A percentile compares a stretch with the other conserved stretches of the same genome.
phyloP scores from a whole-genome alignment of 2,329 filamentous ascomycete genomes.

The Xylariaceae sp. region DNA sequence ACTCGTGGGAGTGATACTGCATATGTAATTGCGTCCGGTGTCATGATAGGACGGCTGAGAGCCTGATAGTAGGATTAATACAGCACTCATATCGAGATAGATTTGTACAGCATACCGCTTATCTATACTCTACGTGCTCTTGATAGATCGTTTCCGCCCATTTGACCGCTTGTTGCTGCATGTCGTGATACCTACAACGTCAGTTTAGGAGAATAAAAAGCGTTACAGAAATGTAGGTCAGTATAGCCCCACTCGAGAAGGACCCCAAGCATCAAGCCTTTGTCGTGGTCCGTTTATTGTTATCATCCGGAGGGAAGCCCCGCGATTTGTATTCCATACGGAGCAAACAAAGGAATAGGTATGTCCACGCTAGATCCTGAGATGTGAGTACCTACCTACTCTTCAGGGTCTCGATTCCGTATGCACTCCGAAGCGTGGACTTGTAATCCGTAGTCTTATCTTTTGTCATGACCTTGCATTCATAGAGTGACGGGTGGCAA shows the following conservation, averaged over 20 bases:
- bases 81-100: background rate
- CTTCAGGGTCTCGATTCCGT: no score
- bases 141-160: background rate
- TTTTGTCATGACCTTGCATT: no score
- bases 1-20: background rate
- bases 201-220: background rate
- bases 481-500: no score
- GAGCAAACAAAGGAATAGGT: background rate
- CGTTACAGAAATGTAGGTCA: background rate
- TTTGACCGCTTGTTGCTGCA: background rate
- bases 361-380: background rate
- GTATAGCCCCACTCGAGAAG: background rate
- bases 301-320: background rate
- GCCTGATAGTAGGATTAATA: background rate
- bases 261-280: background rate
- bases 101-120: background rate
- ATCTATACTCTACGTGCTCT: background rate
- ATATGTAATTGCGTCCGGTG: background rate
- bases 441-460: no score
- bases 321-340: background rate
- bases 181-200: background rate
- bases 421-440: no score
- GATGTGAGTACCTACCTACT: no score
- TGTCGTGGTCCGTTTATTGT: background rate
- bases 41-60: background rate